These are phyloP conservation scores for Rhododendron ovatum DNA, from an alignment of 148 eudicot species.

Conservation along the genomic window DNA sequence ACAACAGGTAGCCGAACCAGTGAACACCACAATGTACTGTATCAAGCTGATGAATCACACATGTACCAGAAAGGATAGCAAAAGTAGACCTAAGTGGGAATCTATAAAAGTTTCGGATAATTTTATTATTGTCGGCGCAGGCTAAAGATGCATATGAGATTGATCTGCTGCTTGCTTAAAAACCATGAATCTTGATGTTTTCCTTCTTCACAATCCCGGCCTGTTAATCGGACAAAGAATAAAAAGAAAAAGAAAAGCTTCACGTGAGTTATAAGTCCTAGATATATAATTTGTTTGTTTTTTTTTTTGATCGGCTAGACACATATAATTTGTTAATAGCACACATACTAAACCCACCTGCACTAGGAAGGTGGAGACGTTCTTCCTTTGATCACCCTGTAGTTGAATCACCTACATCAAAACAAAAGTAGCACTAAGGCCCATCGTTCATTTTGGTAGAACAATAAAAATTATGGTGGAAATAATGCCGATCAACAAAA, in stretches of 20 bases:
- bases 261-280: not conserved
- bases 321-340: not conserved
- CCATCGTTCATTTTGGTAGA: not conserved
- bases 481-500: not conserved
- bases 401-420: conserved; percentile 16
- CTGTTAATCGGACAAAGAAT: not conserved
- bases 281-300: not conserved
- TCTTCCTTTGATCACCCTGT: conserved; percentile 18
- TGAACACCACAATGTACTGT: not conserved
- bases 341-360: not conserved
- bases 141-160: not conserved
- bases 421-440: not conserved
- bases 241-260: not conserved
- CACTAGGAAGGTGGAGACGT: conserved; percentile 18
- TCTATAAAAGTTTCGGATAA: not conserved
- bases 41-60: not conserved
- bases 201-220: conserved; percentile 19
- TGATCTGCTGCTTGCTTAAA: conserved; percentile 1
- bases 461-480: not conserved
- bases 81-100: not conserved
- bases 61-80: not conserved
- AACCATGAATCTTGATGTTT: conserved; percentile 16
- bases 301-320: too few species aligned
- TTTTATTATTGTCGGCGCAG: not conserved
- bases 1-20: not conserved